phyloP scores from a whole-genome alignment of 2,329 filamentous ascomycete genomes.

The Fusarium sp. region DNA sequence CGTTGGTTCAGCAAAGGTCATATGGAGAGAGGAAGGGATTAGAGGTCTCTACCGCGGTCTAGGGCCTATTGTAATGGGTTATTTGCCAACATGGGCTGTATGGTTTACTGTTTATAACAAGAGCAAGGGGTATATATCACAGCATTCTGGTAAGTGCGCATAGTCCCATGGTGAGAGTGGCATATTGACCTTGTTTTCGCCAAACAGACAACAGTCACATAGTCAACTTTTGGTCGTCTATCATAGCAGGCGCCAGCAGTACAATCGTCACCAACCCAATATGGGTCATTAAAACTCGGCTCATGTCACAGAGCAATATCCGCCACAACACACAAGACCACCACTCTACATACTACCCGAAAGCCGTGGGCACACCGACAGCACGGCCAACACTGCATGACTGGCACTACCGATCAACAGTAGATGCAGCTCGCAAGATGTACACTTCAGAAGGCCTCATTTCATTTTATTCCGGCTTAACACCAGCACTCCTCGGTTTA shows the following conservation, averaged over 20 bases:
- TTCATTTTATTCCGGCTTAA: conserved; percentile 95
- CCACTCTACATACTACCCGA: conserved; percentile 56
- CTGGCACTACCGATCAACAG: conserved; percentile 93
- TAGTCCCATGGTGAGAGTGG: neutral
- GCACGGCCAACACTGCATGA: conserved; percentile 69
- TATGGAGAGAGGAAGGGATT: conserved; percentile 89
- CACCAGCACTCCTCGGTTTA: conserved; percentile 89
- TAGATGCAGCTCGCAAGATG: conserved; percentile 96
- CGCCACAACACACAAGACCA: conserved; percentile 55
- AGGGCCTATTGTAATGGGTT: conserved; percentile 93
- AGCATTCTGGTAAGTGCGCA: conserved; percentile 68
- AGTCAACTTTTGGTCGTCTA: conserved; percentile 88
- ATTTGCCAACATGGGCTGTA: conserved; percentile 97
- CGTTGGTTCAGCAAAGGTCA: conserved; percentile 84
- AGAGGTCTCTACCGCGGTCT: conserved; percentile 92
- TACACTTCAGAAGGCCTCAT: conserved; percentile 87
- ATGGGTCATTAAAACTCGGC: conserved; percentile 98
- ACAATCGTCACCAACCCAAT: conserved; percentile 97
- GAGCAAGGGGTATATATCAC: conserved; percentile 79
- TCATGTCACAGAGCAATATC: conserved; percentile 89
- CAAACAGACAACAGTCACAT: conserved; percentile 77
- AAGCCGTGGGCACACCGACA: conserved; percentile 65
- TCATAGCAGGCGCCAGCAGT: conserved; percentile 90
- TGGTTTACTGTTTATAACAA: conserved; percentile 98
- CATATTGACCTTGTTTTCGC: conserved; percentile 27